Evolutionary conservation across 768 basidiomycete species (phyloP).

Genomic region (Tephrocybe sp.): DNA sequence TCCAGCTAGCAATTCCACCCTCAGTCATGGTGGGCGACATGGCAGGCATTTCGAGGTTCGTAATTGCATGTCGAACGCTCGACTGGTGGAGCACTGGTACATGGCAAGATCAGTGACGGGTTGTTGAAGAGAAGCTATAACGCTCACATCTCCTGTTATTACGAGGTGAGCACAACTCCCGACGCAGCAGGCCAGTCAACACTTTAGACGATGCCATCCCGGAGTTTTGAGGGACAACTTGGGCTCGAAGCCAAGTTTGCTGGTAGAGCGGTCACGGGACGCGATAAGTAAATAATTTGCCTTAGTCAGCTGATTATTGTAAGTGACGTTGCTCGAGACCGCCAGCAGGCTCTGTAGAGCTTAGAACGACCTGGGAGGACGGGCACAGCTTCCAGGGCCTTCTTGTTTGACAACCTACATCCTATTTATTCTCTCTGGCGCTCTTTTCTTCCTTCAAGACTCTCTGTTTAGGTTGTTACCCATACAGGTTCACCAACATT

Average conservation of each 20-base stretch:
- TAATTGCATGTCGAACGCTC: slow-evolving; percentile 54
- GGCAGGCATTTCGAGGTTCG: slow-evolving; percentile 88
- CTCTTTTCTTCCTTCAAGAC: neutral
- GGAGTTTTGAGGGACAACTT: slow-evolving; percentile 6
- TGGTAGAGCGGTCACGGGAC: slow-evolving; percentile 10
- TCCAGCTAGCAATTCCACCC: slow-evolving; percentile 90
- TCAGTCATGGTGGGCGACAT: slow-evolving; percentile 99
- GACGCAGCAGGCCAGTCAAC: slow-evolving; percentile 13
- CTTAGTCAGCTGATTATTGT: slow-evolving; percentile 16
- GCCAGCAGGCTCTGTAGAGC: slow-evolving; percentile 1
- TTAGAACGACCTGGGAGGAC: neutral
- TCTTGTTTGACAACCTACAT: neutral
- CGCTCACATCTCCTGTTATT: slow-evolving; percentile 15
- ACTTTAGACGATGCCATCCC: slow-evolving; percentile 21
- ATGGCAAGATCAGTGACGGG: neutral
- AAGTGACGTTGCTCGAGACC: slow-evolving; percentile 6
- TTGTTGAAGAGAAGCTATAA: too few species aligned
- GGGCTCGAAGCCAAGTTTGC: neutral
- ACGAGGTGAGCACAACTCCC: slow-evolving; percentile 2
- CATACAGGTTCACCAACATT: neutral
- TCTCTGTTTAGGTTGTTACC: neutral
- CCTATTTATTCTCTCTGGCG: slow-evolving; percentile 14
- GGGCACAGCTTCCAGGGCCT: neutral
- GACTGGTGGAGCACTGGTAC: slow-evolving; percentile 55
- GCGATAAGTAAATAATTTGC: neutral